These are phyloP conservation scores for Botryotinia calthae DNA, from an alignment of 2,329 filamentous ascomycete genomes.

Conservation along the genomic window DNA sequence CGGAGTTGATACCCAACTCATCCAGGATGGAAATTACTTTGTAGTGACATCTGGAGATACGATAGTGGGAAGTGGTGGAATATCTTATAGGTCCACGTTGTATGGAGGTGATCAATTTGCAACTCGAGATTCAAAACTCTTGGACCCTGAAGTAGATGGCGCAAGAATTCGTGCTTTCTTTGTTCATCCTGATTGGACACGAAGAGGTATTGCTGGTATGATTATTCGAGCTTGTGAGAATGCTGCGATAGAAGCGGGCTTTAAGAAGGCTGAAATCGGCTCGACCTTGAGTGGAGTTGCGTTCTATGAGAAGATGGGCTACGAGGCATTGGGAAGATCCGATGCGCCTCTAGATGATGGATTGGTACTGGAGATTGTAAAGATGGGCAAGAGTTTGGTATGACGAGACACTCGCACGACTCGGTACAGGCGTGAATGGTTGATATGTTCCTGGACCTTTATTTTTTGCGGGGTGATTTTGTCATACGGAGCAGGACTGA, in stretches of 20 bases:
- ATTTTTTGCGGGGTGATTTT: neutral
- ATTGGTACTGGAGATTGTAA: constrained; percentile 23
- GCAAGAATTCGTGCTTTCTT: constrained; percentile 28
- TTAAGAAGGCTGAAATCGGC: constrained; percentile 25
- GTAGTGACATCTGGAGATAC: constrained; percentile 12
- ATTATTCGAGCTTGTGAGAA: constrained; percentile 23
- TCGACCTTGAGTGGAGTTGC: constrained; percentile 24
- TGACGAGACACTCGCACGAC: neutral
- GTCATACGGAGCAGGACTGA: neutral
- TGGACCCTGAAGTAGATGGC: constrained; percentile 23
- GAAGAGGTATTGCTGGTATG: constrained; percentile 22
- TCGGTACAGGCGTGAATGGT: neutral
- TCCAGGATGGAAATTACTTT: constrained; percentile 26
- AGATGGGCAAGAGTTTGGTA: constrained; percentile 24
- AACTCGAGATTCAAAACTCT: constrained; percentile 18
- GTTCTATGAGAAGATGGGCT: constrained; percentile 27
- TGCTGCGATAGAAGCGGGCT: constrained; percentile 22
- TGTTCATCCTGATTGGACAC: constrained; percentile 24
- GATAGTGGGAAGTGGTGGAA: constrained; percentile 25
- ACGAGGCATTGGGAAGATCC: constrained; percentile 19
- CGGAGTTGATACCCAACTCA: constrained; percentile 24
- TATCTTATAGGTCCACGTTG: constrained; percentile 25
- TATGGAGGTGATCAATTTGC: constrained; percentile 27
- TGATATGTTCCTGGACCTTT: neutral
- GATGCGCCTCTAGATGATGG: constrained; percentile 23